Base-by-base conservation (phyloP, 345 rosid genomes). In the Lumnitzera racemosa region DNA sequence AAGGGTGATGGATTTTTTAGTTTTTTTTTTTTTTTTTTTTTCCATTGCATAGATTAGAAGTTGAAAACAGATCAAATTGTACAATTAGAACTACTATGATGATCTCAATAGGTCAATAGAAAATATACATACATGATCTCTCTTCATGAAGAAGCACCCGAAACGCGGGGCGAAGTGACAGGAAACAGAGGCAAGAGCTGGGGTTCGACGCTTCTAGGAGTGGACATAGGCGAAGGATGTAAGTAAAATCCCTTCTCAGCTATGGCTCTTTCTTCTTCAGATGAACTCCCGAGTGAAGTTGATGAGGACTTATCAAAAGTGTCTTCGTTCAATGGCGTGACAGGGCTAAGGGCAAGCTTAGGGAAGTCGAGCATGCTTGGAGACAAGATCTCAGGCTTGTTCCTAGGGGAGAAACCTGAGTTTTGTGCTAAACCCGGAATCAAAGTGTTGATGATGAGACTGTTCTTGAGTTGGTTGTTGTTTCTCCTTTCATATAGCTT, bases 331-430 rank as follows among this genome's bases (percentile, higher is more conserved):
- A 84, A 61, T 49, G 96, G 88, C 17, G 99, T 92, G 43, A 92
- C 95, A 16, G 96, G 97, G 49, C 96, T 90, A 15, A 94, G 89
- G 1, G 86, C 83, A 12, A 94, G 87, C 67, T 82, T 90, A 0
- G 99, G 97, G 68, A 94, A 94, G 25, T 90, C 95, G 51, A 94
- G 96, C 84, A 86, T 64, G 69, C 95, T 88, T 15, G 99, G 99
- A 15, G 99, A 94, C 71, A 90, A 62, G 72, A 90, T 82, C 76
- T 90, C 99, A 27, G 63, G 67, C 58, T 80, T 20, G 20, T 20
- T 83, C 51, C 89, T 73, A 11, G 96, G 91, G 24, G 96, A 88
- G 72, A 83, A 79, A 58, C 79, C 74, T 1, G 69, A 62, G 46
- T 27, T 49, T 47, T 43, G 67, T 2, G 77, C 75, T 66, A 67